These are phyloP conservation scores for Pontederia crassipes DNA, from an alignment of 176 grass and related monocot genomes.

Conservation along the genomic window DNA sequence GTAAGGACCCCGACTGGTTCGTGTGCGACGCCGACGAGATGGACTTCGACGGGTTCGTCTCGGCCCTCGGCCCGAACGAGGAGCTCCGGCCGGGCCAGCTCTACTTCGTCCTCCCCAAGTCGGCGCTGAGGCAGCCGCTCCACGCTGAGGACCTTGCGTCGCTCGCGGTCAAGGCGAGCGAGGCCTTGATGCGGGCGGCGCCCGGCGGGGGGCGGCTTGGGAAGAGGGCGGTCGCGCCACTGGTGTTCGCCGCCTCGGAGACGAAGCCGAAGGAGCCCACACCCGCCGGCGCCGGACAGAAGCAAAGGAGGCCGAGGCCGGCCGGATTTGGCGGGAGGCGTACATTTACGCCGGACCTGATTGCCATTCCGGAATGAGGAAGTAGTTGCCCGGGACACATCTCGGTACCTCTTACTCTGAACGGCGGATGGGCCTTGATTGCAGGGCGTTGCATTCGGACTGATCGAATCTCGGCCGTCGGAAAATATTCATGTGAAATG, in stretches of 20 bases:
- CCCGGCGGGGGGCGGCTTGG: background rate
- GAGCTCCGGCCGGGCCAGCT: constrained; percentile 58
- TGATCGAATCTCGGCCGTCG: no score
- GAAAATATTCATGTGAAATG: no score
- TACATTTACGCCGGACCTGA: constrained; percentile 53
- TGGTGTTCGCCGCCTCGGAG: constrained; percentile 42
- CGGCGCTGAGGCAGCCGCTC: constrained; percentile 36
- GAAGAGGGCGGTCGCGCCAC: constrained; percentile 36
- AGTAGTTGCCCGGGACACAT: background rate
- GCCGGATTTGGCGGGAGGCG: constrained; percentile 15
- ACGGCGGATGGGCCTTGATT: no score
- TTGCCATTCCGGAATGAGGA: constrained; percentile 50
- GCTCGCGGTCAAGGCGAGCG: constrained; percentile 52
- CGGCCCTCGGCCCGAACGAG: constrained; percentile 15
- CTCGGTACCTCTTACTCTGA: no score
- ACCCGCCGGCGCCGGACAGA: background rate
- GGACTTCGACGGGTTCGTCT: constrained; percentile 39
- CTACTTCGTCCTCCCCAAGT: constrained; percentile 57
- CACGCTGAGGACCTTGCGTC: constrained; percentile 45
- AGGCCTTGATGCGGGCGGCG: constrained; percentile 18
- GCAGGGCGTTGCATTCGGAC: no score
- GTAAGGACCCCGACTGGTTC: constrained; percentile 38
- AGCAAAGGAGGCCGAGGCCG: constrained; percentile 14
- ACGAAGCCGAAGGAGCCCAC: constrained; percentile 11
- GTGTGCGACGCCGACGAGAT: constrained; percentile 75